Evolutionary conservation across 2,329 filamentous ascomycete genomes (phyloP), one percentile per base, ranked within the genome.

Genomic region (Periconia macrospinosa): DNA sequence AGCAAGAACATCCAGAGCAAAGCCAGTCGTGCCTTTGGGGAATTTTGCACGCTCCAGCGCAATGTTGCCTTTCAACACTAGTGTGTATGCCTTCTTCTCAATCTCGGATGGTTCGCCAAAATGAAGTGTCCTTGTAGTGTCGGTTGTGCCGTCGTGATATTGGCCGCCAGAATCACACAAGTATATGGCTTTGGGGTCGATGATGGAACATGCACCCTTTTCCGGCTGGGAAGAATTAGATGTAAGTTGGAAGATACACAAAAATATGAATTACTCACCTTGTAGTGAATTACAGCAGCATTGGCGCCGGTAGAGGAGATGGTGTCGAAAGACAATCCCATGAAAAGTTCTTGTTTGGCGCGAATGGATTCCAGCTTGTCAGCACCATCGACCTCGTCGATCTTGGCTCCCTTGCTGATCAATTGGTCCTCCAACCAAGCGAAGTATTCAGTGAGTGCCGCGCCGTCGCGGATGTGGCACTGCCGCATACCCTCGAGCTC

Each of bases 121-220:
- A 69, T 99, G 94, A 40, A 96, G 79, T 0, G 94, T 99, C 41
- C 94, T 84, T 6, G 94, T 99, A 0, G 91, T 96, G 69, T 99
- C 94, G 0, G 94, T 99, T 0, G 94, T 99, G 52, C 94, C 94
- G 71, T 99, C 94, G 2, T 89, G 81, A 67, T 93, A 99, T 73
- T 99, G 94, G n/a, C 90, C 94, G 19, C 94, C 94, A 19, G 94
- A 97, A 74, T 99, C 94, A 71, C 94, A 99, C 2, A 99, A 85
- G 68, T 99, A 99, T 54, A 99, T 86, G 14, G 87, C 86, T 7
- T 86, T 85, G 0, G 91, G 91, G 62, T 99, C 91, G 63, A 99
- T 91, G 27, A 84, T 78, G 9, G 92, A 84, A 75, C 93, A 97
- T 58, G 82, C 88, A 18, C 89, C 91, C 51, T 83, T 86, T 69